Base-by-base conservation (phyloP, 2,329 filamentous ascomycete species). In the Aspergillus hortae region DNA sequence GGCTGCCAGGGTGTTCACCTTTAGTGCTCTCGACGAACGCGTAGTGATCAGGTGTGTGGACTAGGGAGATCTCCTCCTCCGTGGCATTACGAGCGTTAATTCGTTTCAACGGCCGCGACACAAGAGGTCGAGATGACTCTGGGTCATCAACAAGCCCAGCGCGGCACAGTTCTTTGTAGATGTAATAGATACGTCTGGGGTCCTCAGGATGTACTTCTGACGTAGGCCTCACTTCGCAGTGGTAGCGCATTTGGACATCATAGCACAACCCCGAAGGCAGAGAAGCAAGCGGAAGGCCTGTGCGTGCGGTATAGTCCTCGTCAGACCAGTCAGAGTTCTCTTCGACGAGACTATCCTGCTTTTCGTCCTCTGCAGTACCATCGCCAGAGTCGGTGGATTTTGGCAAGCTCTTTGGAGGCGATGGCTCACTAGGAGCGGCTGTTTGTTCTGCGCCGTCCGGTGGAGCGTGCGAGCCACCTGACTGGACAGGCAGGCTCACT, bases 201-300 rank as follows among this genome's bases (percentile, higher is more conserved):
- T 99, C 94, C 70, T 99, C 94, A 0, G 94, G 94, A 65, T 99
- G 94, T 47, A 95, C 87, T 19, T 92, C 87, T 15, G 76, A 71
- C 3, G 76, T 74, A 3, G 79, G 76, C 15, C 90, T 86, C 14
- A 89, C 85, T 67, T 96, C 95, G 49, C 91, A 89, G 68, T 99
- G 94, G 55, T 95, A 88, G 55, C 94, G 90, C 94, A 99, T 99
- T 30, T 92, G 85, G 52, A 90, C 86, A 74, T 99, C 94, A 67
- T 97, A 99, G 59, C 89, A 92, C 55, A 88, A 84, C 3, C 89
- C 89, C 0, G 88, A 92, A 0, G 87, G 83, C 1, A 89, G 76
- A 23, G 83, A 71, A 2, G 72, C 67, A 23, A 71, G 55, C 1
- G 74, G 70, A n/a, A 77, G 64, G 9, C 72, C 72, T 72, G 76